These are phyloP conservation scores for Nidularia sp. DNA, from an alignment of 768 basidiomycete genomes.

Conservation along the genomic window DNA sequence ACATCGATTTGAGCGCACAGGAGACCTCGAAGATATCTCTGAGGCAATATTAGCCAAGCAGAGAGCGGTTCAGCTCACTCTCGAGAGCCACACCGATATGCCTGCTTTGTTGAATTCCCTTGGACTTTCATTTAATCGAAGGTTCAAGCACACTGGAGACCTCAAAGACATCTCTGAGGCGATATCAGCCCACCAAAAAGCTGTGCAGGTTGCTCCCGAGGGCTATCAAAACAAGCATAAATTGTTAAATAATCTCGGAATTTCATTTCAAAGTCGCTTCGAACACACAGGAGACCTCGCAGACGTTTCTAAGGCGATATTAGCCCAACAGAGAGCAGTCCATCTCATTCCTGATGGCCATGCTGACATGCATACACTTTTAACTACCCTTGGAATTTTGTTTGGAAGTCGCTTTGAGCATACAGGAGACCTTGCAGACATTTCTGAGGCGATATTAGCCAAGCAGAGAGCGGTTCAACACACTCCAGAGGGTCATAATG, in stretches of 20 bases:
- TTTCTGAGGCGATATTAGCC: not conserved
- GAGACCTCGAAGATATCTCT: conserved; percentile 15
- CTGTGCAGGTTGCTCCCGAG: not conserved
- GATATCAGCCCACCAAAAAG: not conserved
- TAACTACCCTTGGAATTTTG: conserved; percentile 3
- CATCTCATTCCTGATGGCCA: conserved; percentile 3
- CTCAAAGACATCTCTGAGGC: not conserved
- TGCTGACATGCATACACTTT: not conserved
- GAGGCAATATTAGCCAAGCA: conserved; percentile 11
- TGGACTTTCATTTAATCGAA: conserved; percentile 7
- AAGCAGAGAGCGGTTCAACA: too few species aligned
- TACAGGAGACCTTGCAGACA: conserved; percentile 1
- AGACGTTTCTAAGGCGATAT: conserved; percentile 5
- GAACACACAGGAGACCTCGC: not conserved
- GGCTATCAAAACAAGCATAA: not conserved
- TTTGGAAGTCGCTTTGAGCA: not conserved
- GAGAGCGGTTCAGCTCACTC: conserved; percentile 13
- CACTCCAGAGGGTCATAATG: not conserved
- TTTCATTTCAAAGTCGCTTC: not conserved
- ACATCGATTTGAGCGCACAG: not conserved
- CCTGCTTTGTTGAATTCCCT: conserved; percentile 11
- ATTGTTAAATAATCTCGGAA: not conserved
- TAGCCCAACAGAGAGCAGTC: conserved; percentile 4
- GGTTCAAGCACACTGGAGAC: conserved; percentile 15
- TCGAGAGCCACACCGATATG: conserved; percentile 12